Percentiles rank a stretch among this genome's conserved stretches.
phyloP scores from a whole-genome alignment of 2,329 filamentous ascomycete species.

The Hymenoscyphus linearis region DNA sequence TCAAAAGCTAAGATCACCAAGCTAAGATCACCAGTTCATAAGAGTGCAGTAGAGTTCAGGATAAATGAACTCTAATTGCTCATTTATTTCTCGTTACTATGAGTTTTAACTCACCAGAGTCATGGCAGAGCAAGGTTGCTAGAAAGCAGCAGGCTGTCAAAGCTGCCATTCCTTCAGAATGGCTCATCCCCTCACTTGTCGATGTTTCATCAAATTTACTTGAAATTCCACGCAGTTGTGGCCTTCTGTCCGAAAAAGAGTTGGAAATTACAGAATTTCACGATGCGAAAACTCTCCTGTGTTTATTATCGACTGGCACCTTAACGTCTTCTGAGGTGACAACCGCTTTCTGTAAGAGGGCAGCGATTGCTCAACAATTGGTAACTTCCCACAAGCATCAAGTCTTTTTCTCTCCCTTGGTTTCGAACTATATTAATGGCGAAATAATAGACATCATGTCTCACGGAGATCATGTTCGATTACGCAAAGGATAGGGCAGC shows the following conservation, averaged over 20 bases:
- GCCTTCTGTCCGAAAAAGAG: slow-evolving; percentile 14
- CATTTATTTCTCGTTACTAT: neutral
- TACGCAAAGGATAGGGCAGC: slow-evolving; percentile 39
- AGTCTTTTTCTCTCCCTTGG: neutral
- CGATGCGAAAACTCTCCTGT: slow-evolving; percentile 15
- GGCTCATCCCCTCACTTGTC: neutral
- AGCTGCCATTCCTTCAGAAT: neutral
- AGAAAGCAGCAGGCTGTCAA: slow-evolving; percentile 3
- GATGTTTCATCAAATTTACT: neutral
- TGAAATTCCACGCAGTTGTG: slow-evolving; percentile 9
- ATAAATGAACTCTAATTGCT: neutral
- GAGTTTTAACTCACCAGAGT: neutral
- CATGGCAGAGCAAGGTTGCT: slow-evolving; percentile 3
- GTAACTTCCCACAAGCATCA: slow-evolving; percentile 22
- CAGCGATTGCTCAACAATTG: slow-evolving; percentile 42
- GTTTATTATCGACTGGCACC: slow-evolving; percentile 8
- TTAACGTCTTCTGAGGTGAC: slow-evolving; percentile 33
- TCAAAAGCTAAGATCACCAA: neutral
- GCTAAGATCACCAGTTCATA: neutral
- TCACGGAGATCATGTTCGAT: slow-evolving; percentile 44
- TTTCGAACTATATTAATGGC: neutral
- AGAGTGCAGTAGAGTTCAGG: neutral
- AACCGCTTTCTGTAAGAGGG: slow-evolving; percentile 42
- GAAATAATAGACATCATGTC: slow-evolving; percentile 42
- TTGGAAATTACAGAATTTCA: slow-evolving; percentile 17